Base-by-base conservation (phyloP, 192 early-diverging fungal genomes). In the Coemansia interrupta region DNA sequence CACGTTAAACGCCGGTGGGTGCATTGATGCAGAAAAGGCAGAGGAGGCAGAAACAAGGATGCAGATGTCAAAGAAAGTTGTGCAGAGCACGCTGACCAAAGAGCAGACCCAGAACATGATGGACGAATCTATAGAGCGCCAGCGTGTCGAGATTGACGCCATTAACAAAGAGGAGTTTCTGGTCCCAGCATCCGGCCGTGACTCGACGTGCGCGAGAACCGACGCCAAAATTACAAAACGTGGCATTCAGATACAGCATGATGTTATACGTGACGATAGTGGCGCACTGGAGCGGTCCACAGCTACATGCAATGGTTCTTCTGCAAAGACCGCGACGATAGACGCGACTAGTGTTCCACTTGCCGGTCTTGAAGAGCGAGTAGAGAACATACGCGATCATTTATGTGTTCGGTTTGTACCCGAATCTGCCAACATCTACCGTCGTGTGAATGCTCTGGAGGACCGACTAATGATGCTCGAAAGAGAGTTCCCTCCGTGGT, bases 211-310 rank as follows among this genome's bases (percentile, higher is more conserved):
- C 55, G 88, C 91, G 18, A 81, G 91, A 32, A 83, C 80, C 8
- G 89, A 92, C 59, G 86, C 89, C 4, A 80, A 81, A 40, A 85
- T 84, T 50, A 72, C 87, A 5, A 91, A 88, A 61, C 72, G 87
- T 9, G 89, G 85, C 17, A 85, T 92, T 22, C 88, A 91, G 63
- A 87, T 94, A 78, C 90, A 89, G 43, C 75, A 83, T 38, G 85
- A 90, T 38, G 73, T 85, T 22, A 82, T 83, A 23, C 80, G 86
- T 48, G 91, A 86, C 54, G 82, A 86, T 55, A 80, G 76, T 58
- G 82, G 78, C 10, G 85, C 87, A 15, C 57, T 90, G 20, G 83
- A 80, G 54, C 73, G 86, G 38, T 89, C 86, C 0, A 78, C 70
- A 9, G 19, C 19, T 18, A 56, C 46, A 22, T 1, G 56, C n/a